phyloP scores from a whole-genome alignment of 495 filamentous ascomycete species.

The Jackrogersella multiformis region DNA sequence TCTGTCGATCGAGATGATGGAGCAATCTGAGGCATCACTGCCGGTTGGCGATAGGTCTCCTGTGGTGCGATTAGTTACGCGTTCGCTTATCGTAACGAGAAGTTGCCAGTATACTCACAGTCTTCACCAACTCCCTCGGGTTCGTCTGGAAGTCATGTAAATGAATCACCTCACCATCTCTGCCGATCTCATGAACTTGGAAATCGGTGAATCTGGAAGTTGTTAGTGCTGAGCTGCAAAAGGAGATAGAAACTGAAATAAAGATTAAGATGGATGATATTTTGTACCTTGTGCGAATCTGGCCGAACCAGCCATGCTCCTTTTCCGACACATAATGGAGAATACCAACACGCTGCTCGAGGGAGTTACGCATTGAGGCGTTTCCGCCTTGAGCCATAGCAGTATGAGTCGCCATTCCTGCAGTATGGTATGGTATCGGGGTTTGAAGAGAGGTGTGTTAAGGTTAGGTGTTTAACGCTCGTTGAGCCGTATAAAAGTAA shows the following conservation, averaged over 20 bases:
- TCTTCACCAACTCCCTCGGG: slow-evolving; percentile 33
- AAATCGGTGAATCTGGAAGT: slow-evolving; percentile 87
- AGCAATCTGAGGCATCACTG: slow-evolving; percentile 2
- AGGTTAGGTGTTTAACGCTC: background rate
- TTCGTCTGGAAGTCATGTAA: slow-evolving; percentile 60
- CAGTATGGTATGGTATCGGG: background rate
- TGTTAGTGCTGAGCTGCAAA: slow-evolving; percentile 23
- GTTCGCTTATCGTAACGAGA: background rate
- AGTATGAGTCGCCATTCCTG: slow-evolving; percentile 45
- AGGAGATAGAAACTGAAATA: background rate
- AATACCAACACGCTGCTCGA: slow-evolving; percentile 44
- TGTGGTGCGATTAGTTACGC: slow-evolving; percentile 5
- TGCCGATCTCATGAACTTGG: slow-evolving; percentile 88
- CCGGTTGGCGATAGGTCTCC: slow-evolving; percentile 12
- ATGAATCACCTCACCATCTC: slow-evolving; percentile 81
- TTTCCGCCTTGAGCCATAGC: slow-evolving; percentile 47
- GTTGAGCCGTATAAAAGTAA: background rate
- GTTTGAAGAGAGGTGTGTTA: background rate
- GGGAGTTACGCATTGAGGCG: slow-evolving; percentile 42
- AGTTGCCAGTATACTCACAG: slow-evolving; percentile 12
- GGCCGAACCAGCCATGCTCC: slow-evolving; percentile 40
- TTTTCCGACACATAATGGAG: slow-evolving; percentile 40
- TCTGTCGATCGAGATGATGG: slow-evolving; percentile 17
- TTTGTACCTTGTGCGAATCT: slow-evolving; percentile 39
- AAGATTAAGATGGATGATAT: background rate